Evolutionary conservation across 768 basidiomycete species (phyloP), one percentile per base, ranked within the genome.

Genomic region (Inosperma sp.): DNA sequence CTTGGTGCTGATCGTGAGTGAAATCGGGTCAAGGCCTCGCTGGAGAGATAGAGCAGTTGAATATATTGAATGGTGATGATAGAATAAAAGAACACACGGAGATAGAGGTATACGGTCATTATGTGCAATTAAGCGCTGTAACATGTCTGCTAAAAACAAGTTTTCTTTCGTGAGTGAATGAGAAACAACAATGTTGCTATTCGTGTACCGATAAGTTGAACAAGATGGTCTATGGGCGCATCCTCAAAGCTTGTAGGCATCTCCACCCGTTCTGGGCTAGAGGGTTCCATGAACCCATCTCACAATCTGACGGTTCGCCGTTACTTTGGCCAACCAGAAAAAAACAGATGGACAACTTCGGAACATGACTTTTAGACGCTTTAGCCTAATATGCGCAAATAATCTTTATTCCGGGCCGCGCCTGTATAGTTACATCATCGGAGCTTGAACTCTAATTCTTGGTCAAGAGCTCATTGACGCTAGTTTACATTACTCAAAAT

Each of bases 91-190:
- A 44, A 49, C 81, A 61, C 75, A 92, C 82, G 92, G 86, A 31
- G 84, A 83, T 56, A 98, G 76, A 51, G 92, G 88, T 68, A 99
- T 93, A 65, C 81, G 83, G 75, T 99, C 95, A 76, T 99, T 99
- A 80, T 96, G 92, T 48, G 79, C 75, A 71, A 96, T 93, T 62
- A 99, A 75, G 56, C 93, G 88, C 64, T 93, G 83, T 60, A 99
- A 82, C 94, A 98, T 98, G 70, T 94, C 89, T 61, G 92, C 93
- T 94, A 67, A 23, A 66, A 56, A 39, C 41, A 36, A 31, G 49
- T 52, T n/a, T n/a, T n/a, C n/a, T 55, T 53, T 41, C 31, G 44
- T 39, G 42, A 47, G 48, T 49, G 51, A 58, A 44, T 12, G 30
- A 30, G 35, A 37, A 29, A 12, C 49, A 49, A 33, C 27, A 36